Base-by-base conservation (phyloP, 108 stramenopile species). In the Cyclotella choctawhatcheeana region DNA sequence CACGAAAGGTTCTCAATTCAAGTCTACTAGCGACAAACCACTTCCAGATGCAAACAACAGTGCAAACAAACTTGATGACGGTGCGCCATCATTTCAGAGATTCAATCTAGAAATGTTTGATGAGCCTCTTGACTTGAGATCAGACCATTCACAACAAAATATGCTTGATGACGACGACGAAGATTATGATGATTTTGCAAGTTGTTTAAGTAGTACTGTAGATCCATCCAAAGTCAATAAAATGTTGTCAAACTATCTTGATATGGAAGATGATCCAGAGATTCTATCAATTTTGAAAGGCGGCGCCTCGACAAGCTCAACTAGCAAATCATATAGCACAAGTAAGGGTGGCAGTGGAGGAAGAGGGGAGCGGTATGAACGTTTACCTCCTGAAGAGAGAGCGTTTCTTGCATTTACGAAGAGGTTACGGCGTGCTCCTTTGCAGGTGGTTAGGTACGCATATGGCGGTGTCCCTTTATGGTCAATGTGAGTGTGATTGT, bases 221-320 rank as follows among this genome's bases (percentile, higher is more conserved):
- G 88, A 89, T 47, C 86, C 85, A 34, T 27, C 44, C 17, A 86
- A 89, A 61, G 87, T 95, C 25, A 87, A 90, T 44, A 60, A 81
- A 60, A 88, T 95, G 89, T 51, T 95, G 7, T 85, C 86, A 29
- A 64, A 81, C 55, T 95, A 95, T 62, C 77, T 95, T 76, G 87
- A 76, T n/a, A 86, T 88, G 74, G 93, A 95, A 72, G 93, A 95
- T 43, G 93, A 95, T 68, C 77, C 79, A 55, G 88, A 85, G 2
- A 91, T 95, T 58, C 50, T 95, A 20, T 68, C 83, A 5, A 87
- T 78, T 12, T 58, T 95, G 1, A 73, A 77, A 24, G 85, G 86
- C 18, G 72, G 56, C 13, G 32, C 17, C n/a, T n/a, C n/a, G n/a
- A 12, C 5, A 20, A 37, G 17, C 55, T 30, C 50, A 21, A n/a